Percentiles rank a stretch among this genome's conserved stretches.
phyloP scores from a whole-genome alignment of 805 yeast species.

The Candida yuanshanica region DNA sequence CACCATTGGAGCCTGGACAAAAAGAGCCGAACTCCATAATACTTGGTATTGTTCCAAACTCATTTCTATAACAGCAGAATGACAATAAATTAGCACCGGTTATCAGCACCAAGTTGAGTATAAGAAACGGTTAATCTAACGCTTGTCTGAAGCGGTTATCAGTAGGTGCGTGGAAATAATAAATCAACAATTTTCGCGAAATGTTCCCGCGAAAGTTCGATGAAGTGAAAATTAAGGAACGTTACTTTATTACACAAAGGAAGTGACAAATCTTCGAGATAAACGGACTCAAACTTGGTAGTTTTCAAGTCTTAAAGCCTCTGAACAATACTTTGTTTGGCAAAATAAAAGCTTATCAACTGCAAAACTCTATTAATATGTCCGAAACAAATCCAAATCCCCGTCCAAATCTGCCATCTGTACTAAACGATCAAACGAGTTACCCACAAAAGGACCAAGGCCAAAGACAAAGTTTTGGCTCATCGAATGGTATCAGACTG shows the following conservation, averaged over 20 bases:
- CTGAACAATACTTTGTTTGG: no score
- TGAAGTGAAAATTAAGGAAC: not conserved
- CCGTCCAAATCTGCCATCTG: slow-evolving; percentile 14
- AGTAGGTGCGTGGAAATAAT: no score
- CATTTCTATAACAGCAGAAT: not conserved
- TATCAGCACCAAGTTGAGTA: no score
- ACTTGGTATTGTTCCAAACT: not conserved
- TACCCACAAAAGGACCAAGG: slow-evolving; percentile 1
- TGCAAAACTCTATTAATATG: not conserved
- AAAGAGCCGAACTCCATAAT: not conserved
- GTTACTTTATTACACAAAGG: no score
- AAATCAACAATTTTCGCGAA: not conserved
- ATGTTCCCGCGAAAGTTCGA: not conserved
- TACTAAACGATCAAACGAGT: slow-evolving; percentile 4
- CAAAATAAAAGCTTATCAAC: no score
- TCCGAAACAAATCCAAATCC: slow-evolving; percentile 6
- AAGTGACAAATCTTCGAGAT: no score
- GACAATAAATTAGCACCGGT: no score
- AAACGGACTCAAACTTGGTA: not conserved
- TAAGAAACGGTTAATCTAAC: no score
- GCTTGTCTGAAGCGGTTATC: no score
- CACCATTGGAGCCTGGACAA: slow-evolving; percentile 2
- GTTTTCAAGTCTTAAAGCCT: not conserved
- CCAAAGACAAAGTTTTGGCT: slow-evolving; percentile 1
- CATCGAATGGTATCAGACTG: slow-evolving; percentile 23